Evolutionary conservation across 2,329 filamentous ascomycete species (phyloP).

Genomic region (Diaporthe ampelina): DNA sequence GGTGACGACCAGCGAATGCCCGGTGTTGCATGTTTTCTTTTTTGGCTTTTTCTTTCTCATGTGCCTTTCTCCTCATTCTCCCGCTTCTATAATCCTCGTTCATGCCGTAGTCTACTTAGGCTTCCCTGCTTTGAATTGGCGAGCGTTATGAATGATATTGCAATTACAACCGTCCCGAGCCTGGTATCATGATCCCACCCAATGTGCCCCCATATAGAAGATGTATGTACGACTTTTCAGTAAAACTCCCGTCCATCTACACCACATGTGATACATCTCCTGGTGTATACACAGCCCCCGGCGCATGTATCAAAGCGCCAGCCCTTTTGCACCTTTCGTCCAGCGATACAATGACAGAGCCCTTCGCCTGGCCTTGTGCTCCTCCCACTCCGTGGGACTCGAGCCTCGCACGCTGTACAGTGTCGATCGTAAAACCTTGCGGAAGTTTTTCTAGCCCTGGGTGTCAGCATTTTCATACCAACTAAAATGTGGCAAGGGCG

Average conservation of each 20-base stretch:
- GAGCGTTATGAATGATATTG: neutral
- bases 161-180: neutral
- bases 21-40: constrained; percentile 6
- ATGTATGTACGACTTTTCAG: neutral
- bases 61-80: too few relatives aligned
- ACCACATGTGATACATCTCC: neutral
- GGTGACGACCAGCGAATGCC: constrained; percentile 11
- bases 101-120: neutral
- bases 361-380: constrained; percentile 60
- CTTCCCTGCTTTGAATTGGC: neutral
- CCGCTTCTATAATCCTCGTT: neutral
- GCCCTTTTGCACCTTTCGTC: constrained; percentile 56
- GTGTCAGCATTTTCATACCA: neutral
- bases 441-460: constrained; percentile 63
- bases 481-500: constrained; percentile 16
- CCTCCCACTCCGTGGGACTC: constrained; percentile 56
- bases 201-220: neutral
- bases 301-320: constrained; percentile 47
- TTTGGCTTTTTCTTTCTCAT: neutral
- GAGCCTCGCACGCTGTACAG: constrained; percentile 61
- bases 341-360: constrained; percentile 68
- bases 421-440: constrained; percentile 65
- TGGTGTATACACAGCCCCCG: neutral
- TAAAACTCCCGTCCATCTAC: neutral
- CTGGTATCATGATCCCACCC: constrained; percentile 24